Evolutionary conservation across 345 rosid genomes (phyloP), one percentile per base, ranked within the genome.

Genomic region (Citrus reticulata): DNA sequence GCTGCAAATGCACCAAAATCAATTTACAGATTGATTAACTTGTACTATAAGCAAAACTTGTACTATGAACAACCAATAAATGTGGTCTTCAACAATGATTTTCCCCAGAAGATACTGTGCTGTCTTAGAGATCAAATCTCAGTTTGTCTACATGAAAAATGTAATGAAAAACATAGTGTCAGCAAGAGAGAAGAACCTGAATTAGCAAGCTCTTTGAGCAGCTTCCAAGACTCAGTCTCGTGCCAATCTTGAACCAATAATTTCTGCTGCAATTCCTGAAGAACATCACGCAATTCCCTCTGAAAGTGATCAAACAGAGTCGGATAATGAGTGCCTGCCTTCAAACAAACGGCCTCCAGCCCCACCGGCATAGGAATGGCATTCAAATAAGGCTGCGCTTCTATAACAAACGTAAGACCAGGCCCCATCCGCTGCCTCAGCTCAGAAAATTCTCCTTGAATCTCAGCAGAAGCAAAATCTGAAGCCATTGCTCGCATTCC

Each of bases 231-330:
- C 81, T 91, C 82, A 0, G 93, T 85, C 73, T 86, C 79, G 24
- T 85, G 88, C 99, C 99, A 95, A 81, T 88, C 81, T 70, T 88
- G 89, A 76, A 91, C 80, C 19, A 80, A 10, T 8, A 89, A 79
- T 67, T 88, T 88, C 11, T 78, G 79, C 79, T 91, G 90, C 1
- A 91, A 84, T 40, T 87, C 91, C 73, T 88, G 96, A 82, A 95
- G 94, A 83, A 90, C 91, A 68, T 91, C 92, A 7, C 95, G 86
- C 84, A 95, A 60, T 84, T 95, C 98, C 70, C 98, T 86, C 89
- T 95, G 98, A 87, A 95, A 95, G 80, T 95, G 87, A 89, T 95
- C 99, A 60, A 95, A 93, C 19, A 95, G 84, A 4, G 98, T 93
- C 1, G 99, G 95, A 75, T 93, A 95, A 85, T 95, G 97, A 10